Percentiles rank a stretch among this genome's conserved stretches.
Conservation (phyloP, 169 alveolate species). For the Ophryocystis elektroscirrha region DNA sequence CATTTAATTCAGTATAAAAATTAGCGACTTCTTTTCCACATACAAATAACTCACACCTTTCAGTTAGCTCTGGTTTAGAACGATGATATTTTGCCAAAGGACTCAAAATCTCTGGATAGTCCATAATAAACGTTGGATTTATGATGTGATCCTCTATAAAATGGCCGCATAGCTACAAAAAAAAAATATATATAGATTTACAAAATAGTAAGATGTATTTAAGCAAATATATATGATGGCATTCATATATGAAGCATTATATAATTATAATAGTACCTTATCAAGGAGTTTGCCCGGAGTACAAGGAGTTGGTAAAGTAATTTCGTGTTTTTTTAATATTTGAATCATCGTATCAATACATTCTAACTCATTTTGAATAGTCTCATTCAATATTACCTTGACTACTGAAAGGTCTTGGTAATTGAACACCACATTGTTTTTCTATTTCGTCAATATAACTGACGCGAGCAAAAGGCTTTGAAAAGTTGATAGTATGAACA, state of each 20-base stretch:
- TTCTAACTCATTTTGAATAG: too few species aligned
- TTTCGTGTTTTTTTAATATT: constrained; percentile 40
- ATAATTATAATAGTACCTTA: constrained; percentile 19
- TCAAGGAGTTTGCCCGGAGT: constrained; percentile 66
- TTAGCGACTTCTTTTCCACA: constrained; percentile 85
- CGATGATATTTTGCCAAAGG: constrained; percentile 88
- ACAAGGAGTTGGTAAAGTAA: constrained; percentile 52
- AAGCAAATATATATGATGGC: background rate
- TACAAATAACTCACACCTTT: constrained; percentile 87
- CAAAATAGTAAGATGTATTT: background rate
- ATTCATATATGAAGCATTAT: background rate
- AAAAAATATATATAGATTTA: constrained; percentile 1
- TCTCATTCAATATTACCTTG: too few species aligned
- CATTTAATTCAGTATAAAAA: constrained; percentile 95
- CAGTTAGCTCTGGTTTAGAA: constrained; percentile 61
- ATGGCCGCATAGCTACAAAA: constrained; percentile 33
- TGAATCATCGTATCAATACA: constrained; percentile 38
- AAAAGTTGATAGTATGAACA: background rate
- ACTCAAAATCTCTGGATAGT: constrained; percentile 94
- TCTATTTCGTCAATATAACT: background rate
- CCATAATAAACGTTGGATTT: constrained; percentile 72
- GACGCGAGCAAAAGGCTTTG: background rate
- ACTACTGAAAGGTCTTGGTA: too few species aligned
- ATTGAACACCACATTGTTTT: too few species aligned
- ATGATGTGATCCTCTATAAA: constrained; percentile 68